Conservation (phyloP, 2,329 filamentous ascomycete genomes). For the Cytospora mali region DNA sequence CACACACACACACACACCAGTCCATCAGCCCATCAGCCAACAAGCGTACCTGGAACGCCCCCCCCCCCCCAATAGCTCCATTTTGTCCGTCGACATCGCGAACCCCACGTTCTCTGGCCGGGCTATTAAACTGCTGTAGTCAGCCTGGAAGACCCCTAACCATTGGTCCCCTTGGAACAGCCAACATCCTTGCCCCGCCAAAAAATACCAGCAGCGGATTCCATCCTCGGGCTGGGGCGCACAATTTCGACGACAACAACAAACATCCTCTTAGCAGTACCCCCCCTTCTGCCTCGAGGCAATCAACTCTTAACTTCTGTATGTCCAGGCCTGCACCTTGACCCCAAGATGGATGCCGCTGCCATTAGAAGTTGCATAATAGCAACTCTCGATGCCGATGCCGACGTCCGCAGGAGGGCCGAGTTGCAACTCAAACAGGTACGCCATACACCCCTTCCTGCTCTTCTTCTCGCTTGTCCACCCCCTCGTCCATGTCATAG, state of each 20-base stretch:
- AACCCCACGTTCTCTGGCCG: background rate
- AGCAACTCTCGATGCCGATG: conserved; percentile 74
- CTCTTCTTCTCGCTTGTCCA: too few relatives aligned
- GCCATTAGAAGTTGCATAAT: conserved; percentile 76
- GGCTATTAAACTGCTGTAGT: background rate
- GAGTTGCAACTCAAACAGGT: conserved; percentile 84
- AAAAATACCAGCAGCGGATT: conserved; percentile 9
- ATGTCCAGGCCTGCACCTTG: conserved; percentile 26
- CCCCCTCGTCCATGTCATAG: background rate
- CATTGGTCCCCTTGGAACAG: background rate
- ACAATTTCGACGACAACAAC: conserved; percentile 15
- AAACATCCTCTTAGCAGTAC: background rate
- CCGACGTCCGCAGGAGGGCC: conserved; percentile 73
- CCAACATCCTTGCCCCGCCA: conserved; percentile 2
- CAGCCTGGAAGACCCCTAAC: conserved; percentile 1
- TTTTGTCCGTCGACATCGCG: background rate
- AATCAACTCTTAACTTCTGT: conserved; percentile 19
- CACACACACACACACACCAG: too few relatives aligned
- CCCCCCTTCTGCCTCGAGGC: conserved; percentile 16
- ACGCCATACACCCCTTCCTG: conserved; percentile 38
- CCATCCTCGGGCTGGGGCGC: conserved; percentile 3
- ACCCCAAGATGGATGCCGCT: conserved; percentile 68
- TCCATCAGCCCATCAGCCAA: background rate
- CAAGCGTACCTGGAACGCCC: background rate
- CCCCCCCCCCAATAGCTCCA: too few relatives aligned